Evolutionary conservation across 768 basidiomycete species (phyloP).

Genomic region (Pleurotus sapidus): DNA sequence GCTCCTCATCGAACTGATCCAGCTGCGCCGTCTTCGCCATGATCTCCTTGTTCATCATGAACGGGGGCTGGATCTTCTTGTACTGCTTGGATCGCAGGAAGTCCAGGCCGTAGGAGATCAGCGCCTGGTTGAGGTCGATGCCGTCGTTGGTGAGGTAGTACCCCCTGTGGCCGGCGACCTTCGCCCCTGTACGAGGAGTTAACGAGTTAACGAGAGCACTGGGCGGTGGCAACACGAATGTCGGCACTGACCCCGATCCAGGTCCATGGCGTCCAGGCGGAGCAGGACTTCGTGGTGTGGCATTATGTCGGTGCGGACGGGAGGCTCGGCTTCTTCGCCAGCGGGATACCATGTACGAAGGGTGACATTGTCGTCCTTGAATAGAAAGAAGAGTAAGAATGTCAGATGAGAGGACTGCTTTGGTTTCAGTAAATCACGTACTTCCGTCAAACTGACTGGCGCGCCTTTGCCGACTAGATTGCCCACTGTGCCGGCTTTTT

Average conservation of each 20-base stretch:
- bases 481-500: slow-evolving; percentile 79
- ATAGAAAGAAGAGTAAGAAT: no score
- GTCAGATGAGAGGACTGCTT: no score
- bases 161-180: slow-evolving; percentile 92
- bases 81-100: slow-evolving; percentile 81
- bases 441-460: slow-evolving; percentile 87
- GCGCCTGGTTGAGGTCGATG: slow-evolving; percentile 94
- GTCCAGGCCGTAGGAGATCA: slow-evolving; percentile 92
- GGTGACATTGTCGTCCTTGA: slow-evolving; percentile 86
- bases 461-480: slow-evolving; percentile 90
- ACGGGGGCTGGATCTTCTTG: slow-evolving; percentile 96
- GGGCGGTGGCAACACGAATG: not conserved
- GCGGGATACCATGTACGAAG: slow-evolving; percentile 85
- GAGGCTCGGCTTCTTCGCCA: slow-evolving; percentile 68
- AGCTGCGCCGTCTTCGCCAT: slow-evolving; percentile 99
- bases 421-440: slow-evolving; percentile 26
- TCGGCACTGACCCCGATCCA: slow-evolving; percentile 76
- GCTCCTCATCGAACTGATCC: slow-evolving; percentile 96
- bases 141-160: slow-evolving; percentile 97
- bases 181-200: slow-evolving; percentile 55
- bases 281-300: slow-evolving; percentile 98
- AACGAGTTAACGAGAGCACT: not conserved
- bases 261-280: slow-evolving; percentile 92
- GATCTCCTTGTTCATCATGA: slow-evolving; percentile 97
- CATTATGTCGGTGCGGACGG: slow-evolving; percentile 74